A percentile compares a stretch with the other conserved stretches of the same genome.
phyloP scores from a whole-genome alignment of 2,329 filamentous ascomycete genomes.

The Pyrenophora tritici-repentis region DNA sequence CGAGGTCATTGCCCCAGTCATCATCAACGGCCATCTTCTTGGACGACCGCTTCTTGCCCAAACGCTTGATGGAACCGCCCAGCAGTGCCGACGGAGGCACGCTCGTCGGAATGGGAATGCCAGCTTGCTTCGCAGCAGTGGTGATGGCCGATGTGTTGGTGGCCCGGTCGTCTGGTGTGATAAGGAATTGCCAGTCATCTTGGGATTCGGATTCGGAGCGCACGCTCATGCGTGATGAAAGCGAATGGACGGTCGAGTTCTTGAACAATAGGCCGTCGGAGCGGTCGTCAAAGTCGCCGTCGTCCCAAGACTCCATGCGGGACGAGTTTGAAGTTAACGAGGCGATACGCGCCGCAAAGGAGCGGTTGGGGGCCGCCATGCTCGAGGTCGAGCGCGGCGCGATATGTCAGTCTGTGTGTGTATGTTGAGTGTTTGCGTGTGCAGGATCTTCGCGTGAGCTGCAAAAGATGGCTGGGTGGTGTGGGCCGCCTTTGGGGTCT shows the following conservation, averaged over 20 bases:
- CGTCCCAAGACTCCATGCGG: slow-evolving; percentile 70
- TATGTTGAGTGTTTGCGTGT: slow-evolving; percentile 17
- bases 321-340: slow-evolving; percentile 60
- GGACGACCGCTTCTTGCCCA: slow-evolving; percentile 64
- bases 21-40: slow-evolving; percentile 54
- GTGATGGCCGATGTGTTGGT: slow-evolving; percentile 81
- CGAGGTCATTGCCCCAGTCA: slow-evolving; percentile 58
- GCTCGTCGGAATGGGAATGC: slow-evolving; percentile 86
- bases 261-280: slow-evolving; percentile 69
- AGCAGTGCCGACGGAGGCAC: slow-evolving; percentile 87
- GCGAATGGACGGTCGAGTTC: slow-evolving; percentile 72
- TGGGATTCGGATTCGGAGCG: slow-evolving; percentile 79
- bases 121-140: slow-evolving; percentile 81
- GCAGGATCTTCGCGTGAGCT: slow-evolving; percentile 13
- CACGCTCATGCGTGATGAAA: slow-evolving; percentile 82
- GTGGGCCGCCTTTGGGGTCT: slow-evolving; percentile 13
- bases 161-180: slow-evolving; percentile 82
- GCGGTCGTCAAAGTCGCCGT: slow-evolving; percentile 52
- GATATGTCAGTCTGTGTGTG: slow-evolving; percentile 16
- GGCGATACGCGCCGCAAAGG: slow-evolving; percentile 47
- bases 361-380: slow-evolving; percentile 43
- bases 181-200: slow-evolving; percentile 84
- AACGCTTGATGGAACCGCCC: slow-evolving; percentile 89
- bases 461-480: slow-evolving; percentile 8
- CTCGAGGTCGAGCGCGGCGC: slow-evolving; percentile 19